Conservation (phyloP, 768 basidiomycete species). For the Cubamyces lactineus region DNA sequence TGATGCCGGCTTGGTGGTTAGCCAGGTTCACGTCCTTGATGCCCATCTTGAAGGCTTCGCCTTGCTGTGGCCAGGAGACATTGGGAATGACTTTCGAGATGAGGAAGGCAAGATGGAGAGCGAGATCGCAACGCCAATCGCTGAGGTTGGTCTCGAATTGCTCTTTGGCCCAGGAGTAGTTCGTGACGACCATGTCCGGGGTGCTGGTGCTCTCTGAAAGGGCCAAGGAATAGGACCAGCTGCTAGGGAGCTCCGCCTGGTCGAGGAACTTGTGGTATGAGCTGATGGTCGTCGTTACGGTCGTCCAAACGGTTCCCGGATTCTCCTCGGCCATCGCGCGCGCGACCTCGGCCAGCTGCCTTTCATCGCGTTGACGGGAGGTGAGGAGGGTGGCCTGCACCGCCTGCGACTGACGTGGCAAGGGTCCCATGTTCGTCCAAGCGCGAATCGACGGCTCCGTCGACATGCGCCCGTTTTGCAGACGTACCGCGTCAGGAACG, state of each 20-base stretch:
- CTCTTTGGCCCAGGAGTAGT: neutral
- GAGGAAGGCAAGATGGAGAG: neutral
- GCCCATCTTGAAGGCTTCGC: neutral
- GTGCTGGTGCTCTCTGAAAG: neutral
- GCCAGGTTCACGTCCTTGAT: neutral
- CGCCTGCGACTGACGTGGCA: neutral
- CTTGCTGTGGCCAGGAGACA: neutral
- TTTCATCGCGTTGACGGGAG: neutral
- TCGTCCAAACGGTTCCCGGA: neutral
- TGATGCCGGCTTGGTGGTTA: neutral
- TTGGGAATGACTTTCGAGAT: neutral
- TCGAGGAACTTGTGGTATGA: neutral
- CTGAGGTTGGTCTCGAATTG: neutral
- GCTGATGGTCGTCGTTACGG: neutral
- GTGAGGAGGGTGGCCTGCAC: neutral
- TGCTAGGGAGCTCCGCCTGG: neutral
- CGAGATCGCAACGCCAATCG: slow-evolving; percentile 5
- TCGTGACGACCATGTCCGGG: neutral
- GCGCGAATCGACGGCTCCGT: neutral
- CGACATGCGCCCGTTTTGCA: neutral
- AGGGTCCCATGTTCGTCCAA: neutral
- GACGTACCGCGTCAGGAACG: neutral
- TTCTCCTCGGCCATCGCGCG: neutral
- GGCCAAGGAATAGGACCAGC: neutral
- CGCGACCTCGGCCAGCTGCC: neutral